Base-by-base conservation (phyloP, 2,329 filamentous ascomycete species). In the Zopfia rhizophila region DNA sequence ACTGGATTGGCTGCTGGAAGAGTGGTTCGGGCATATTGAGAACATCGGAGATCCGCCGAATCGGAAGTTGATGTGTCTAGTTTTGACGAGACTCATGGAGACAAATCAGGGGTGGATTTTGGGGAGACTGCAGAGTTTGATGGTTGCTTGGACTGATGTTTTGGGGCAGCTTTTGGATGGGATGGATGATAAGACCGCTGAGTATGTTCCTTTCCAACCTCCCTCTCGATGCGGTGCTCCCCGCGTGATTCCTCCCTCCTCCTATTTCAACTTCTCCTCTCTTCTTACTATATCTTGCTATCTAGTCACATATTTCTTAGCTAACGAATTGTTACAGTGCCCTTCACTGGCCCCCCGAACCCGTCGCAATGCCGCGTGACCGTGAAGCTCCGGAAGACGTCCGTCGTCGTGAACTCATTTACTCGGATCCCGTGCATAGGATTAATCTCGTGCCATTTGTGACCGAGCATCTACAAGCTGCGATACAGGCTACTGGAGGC, bases 101-200 rank as follows among this genome's bases (percentile, higher is more conserved):
- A 78, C 87, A 1, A 78, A 80, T 0, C 78, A 81, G 18, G 63
- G 82, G 0, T 80, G 88, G 41, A 78, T 84, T 2, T 72, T 91
- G 4, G 63, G 69, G 2, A 80, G 78, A 25, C 75, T 94, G 43
- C 90, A 94, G 67, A 87, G 87, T 60, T 85, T 89, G 60, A 84
- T 94, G 60, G 79, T 80, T 1, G 81, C 91, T 73, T 94, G 90
- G 90, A 89, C 86, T 2, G 83, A 82, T 53, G 81, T 90, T 1
- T 75, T 92, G 21, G 73, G 74, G 1, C 86, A 91, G 59, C 72
- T 92, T 37, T 77, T 86, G 39, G 85, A 87, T 32, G 83, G 83
- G 17, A 76, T 78, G 28, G 76, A 78, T 18, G 77, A 80, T 33
- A 77, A 55, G 33, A 67, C 39, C 19, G 62, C 59, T 2, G 72